Evolutionary conservation across 2,329 filamentous ascomycete species (phyloP).

Genomic region (Paramyrothecium sp.): DNA sequence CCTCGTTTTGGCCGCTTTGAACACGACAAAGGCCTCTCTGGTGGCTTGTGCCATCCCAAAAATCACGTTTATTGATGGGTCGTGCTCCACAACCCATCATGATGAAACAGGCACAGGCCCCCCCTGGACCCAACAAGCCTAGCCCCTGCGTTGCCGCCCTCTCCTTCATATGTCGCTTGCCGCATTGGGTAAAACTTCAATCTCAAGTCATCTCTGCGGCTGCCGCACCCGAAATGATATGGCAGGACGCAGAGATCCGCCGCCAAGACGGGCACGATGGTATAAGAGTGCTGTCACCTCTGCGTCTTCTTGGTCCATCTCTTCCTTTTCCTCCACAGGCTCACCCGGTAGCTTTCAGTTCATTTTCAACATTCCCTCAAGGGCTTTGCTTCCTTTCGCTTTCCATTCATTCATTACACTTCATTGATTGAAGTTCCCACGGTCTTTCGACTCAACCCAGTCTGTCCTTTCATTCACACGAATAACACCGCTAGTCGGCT

Average conservation of each 20-base stretch:
- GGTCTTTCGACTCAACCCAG: neutral
- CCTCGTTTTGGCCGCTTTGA: no score
- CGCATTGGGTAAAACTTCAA: neutral
- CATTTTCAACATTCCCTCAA: conserved; percentile 18
- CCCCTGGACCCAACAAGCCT: neutral
- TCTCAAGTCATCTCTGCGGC: neutral
- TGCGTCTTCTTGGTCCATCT: neutral
- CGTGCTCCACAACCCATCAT: neutral
- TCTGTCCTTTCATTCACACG: conserved; percentile 20
- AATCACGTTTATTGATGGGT: neutral
- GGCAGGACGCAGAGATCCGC: neutral
- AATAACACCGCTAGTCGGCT: conserved; percentile 21
- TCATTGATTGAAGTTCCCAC: conserved; percentile 28
- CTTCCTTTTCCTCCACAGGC: conserved; percentile 15
- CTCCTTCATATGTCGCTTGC: neutral
- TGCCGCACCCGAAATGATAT: neutral
- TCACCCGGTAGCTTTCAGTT: conserved; percentile 22
- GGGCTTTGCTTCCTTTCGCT: conserved; percentile 19
- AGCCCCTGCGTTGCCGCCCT: neutral
- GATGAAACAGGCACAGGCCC: neutral
- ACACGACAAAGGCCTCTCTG: no score
- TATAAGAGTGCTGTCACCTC: neutral
- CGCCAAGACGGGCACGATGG: neutral
- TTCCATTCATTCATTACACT: conserved; percentile 18
- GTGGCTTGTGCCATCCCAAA: neutral